Conservation (phyloP, 1,284 basidiomycete species). For the Earliella scabrosa region DNA sequence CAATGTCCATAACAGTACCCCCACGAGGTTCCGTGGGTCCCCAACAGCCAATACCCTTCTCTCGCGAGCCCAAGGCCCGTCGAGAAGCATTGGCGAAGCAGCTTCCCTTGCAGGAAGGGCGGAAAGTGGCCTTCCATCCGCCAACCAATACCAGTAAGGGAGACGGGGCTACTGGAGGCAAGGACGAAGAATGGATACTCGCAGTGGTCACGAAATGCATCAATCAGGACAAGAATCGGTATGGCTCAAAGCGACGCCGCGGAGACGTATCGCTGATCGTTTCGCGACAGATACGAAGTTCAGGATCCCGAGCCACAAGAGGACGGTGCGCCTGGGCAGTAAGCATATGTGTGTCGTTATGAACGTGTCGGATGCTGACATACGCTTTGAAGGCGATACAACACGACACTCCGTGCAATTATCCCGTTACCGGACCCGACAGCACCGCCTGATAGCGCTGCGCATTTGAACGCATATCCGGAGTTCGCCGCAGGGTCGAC, state of each 20-base stretch:
- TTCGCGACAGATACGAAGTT: constrained; percentile 67
- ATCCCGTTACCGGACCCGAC: constrained; percentile 78
- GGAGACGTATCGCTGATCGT: constrained; percentile 10
- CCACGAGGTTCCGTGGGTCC: constrained; percentile 63
- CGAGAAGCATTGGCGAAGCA: constrained; percentile 63
- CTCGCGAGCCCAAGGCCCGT: constrained; percentile 69
- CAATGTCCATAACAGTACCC: constrained; percentile 54
- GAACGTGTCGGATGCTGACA: neutral
- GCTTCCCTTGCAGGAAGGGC: constrained; percentile 67
- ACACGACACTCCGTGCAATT: constrained; percentile 67
- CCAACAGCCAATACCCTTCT: constrained; percentile 51
- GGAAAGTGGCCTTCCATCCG: constrained; percentile 81
- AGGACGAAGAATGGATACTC: constrained; percentile 80
- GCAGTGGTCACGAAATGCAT: constrained; percentile 74
- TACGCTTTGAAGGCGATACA: constrained; percentile 56
- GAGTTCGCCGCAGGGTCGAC: constrained; percentile 72
- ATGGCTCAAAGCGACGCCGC: constrained; percentile 16
- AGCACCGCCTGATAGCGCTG: constrained; percentile 56
- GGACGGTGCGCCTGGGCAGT: constrained; percentile 73
- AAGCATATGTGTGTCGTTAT: constrained; percentile 32
- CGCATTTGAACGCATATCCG: constrained; percentile 70
- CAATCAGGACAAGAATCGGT: constrained; percentile 72
- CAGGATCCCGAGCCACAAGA: constrained; percentile 82
- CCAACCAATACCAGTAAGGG: constrained; percentile 51
- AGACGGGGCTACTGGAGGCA: constrained; percentile 48